These are phyloP conservation scores for Vaccinium macrocarpon DNA, from an alignment of 148 eudicot species.

Conservation along the genomic window DNA sequence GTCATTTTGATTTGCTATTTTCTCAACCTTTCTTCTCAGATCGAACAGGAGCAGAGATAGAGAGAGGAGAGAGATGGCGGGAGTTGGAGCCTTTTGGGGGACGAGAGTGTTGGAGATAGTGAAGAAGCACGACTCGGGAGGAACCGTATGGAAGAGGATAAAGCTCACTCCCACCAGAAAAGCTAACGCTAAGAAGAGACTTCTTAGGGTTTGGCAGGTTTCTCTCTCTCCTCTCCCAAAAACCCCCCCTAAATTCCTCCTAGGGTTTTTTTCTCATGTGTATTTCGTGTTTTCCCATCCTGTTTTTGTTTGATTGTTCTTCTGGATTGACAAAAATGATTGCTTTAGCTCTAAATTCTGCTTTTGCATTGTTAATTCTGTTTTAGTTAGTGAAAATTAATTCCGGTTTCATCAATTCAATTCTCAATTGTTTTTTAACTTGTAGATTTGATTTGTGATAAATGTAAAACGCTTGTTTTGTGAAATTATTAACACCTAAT, in stretches of 20 bases:
- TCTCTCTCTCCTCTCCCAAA: background rate
- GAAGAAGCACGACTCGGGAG: conserved; percentile 84
- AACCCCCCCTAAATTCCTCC: background rate
- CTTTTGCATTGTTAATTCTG: background rate
- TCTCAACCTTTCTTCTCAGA: too few relatives aligned
- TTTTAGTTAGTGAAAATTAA: background rate
- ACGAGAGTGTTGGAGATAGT: conserved; percentile 73
- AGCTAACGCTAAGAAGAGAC: conserved; percentile 89
- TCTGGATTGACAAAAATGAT: background rate
- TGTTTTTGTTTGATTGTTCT: background rate
- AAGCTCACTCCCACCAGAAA: conserved; percentile 87
- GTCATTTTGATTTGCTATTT: too few relatives aligned
- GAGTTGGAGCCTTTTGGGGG: conserved; percentile 62
- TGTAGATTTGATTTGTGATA: background rate
- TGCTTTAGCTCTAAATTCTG: background rate
- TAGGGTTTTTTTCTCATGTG: background rate
- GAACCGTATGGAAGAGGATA: conserved; percentile 85
- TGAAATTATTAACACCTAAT: background rate
- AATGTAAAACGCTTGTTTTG: background rate
- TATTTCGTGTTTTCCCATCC: background rate
- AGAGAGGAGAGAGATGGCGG: conserved; percentile 22
- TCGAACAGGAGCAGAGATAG: background rate
- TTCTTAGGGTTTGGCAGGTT: conserved; percentile 95
- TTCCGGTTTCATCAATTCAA: background rate
- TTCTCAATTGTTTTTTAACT: background rate